Conservation (phyloP, 2,329 filamentous ascomycete genomes). For the Pleurostoma richardsiae region DNA sequence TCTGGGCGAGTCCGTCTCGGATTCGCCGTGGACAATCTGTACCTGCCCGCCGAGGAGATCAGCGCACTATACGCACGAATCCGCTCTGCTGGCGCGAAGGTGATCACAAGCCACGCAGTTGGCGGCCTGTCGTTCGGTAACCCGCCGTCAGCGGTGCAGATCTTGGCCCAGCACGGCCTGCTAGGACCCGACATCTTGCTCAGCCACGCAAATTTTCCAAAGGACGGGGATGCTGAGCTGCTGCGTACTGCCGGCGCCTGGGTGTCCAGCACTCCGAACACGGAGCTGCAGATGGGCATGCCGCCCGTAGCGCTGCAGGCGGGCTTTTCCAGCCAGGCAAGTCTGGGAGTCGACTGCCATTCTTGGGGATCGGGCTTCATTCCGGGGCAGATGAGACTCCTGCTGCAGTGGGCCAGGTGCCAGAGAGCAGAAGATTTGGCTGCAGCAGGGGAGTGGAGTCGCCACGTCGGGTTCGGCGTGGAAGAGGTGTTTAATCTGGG, state of each 20-base stretch:
- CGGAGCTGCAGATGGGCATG: conserved; percentile 43
- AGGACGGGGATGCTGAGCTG: conserved; percentile 24
- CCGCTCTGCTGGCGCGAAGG: conserved; percentile 26
- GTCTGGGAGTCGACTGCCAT: conserved; percentile 28
- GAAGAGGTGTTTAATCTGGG: conserved; percentile 43
- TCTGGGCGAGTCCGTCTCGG: conserved; percentile 30
- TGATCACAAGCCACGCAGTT: conserved; percentile 34
- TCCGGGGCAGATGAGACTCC: conserved; percentile 23
- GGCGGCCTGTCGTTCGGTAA: conserved; percentile 9
- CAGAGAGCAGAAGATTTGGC: conserved; percentile 20
- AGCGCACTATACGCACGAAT: conserved; percentile 28
- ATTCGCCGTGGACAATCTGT: conserved; percentile 36
- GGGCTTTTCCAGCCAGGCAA: conserved; percentile 21
- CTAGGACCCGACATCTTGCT: conserved; percentile 35
- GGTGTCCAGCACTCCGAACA: conserved; percentile 40
- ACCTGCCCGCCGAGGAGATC: conserved; percentile 26
- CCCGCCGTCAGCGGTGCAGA: conserved; percentile 12
- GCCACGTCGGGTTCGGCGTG: conserved; percentile 21
- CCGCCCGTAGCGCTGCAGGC: conserved; percentile 25
- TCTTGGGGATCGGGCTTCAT: conserved; percentile 21
- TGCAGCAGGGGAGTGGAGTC: conserved; percentile 14
- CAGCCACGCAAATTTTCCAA: conserved; percentile 29
- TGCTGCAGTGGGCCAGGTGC: conserved; percentile 22
- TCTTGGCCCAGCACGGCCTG: conserved; percentile 25
- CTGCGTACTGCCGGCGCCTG: conserved; percentile 25